Conservation (phyloP, 352 stramenopile genomes). For the Phytophthora gonapodyides region DNA sequence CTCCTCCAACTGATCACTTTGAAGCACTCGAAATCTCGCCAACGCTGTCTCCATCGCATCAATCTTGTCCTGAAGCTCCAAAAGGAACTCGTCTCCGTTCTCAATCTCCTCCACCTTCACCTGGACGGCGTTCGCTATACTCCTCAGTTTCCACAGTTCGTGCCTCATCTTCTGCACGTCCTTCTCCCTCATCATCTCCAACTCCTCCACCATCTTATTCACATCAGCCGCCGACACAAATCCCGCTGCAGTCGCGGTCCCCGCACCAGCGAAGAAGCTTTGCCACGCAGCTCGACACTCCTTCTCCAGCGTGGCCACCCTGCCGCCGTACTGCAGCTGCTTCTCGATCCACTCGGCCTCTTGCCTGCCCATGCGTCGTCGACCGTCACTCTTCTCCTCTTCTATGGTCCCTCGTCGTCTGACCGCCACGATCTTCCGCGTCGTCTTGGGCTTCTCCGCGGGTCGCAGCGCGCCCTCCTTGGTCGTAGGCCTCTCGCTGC, state of each 20-base stretch:
- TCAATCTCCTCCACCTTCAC: conserved; percentile 53
- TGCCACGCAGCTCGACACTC: conserved; percentile 58
- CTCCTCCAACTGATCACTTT: conserved; percentile 48
- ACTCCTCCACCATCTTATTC: conserved; percentile 54
- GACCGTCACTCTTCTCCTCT: conserved; percentile 6
- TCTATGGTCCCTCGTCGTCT: conserved; percentile 27
- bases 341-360: conserved; percentile 73
- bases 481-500: conserved; percentile 29
- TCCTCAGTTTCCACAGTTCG: conserved; percentile 39
- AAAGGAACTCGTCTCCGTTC: conserved; percentile 49
- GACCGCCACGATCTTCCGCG: conserved; percentile 41
- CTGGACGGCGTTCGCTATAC: conserved; percentile 36
- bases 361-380: conserved; percentile 36
- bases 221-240: conserved; percentile 33
- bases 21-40: conserved; percentile 37
- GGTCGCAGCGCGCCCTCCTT: conserved; percentile 1
- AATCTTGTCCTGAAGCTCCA: conserved; percentile 58
- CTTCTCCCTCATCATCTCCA: conserved; percentile 28
- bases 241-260: conserved; percentile 4
- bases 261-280: conserved; percentile 48
- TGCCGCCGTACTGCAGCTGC: conserved; percentile 53
- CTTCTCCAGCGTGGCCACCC: conserved; percentile 51
- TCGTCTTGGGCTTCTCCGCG: conserved; percentile 18
- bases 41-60: conserved; percentile 54
- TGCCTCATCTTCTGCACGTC: conserved; percentile 43